Evolutionary conservation across 495 filamentous ascomycete species (phyloP), one percentile per base, ranked within the genome.

Genomic region (Apiosordaria backusii): DNA sequence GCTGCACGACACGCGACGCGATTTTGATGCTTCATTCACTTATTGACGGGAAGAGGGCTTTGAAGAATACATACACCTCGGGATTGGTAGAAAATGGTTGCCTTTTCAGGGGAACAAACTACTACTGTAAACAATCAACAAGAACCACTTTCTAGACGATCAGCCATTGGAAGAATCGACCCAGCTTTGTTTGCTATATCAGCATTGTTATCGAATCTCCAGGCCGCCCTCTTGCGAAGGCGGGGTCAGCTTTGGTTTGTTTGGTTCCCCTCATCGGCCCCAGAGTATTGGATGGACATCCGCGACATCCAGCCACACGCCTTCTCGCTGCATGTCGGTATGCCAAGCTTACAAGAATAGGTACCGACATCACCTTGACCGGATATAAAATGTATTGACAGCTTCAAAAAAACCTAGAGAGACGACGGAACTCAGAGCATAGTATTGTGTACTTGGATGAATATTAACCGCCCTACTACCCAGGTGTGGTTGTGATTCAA

Each of bases 1-100:
- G 67, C 64, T 61, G 59, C 26, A 59, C 58, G 60, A 54, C 25
- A 65, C 63, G 63, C 63, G 67, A 68, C 62, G 52, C 67, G 67
- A 61, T 18, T 16, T 29, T 26, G 9, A 25, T 25, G 58, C 35
- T 45, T 45, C 16, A 2, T 18, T 45, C 7, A 4, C n/a, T n/a
- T n/a, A n/a, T n/a, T 61, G 50, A 29, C 22, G 35, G 57, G 50
- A 24, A 3, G 21, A 50, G 27, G 45, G 24, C 22, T 22, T 22
- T 19, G 19, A 57, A 57, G 23, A 4, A 13, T 5, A 13, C 23
- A 22, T n/a, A 57, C 4, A 16, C 4, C 4, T 4, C 4, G 16
- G 50, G 19, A 16, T 53, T 53, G 50, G 50, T 3, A 53, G 50
- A 53, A 18, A 53, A 55, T 21, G 6, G 21, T 19, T 19, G 52